phyloP scores from a whole-genome alignment of 345 rosid species.

The Gossypium bickii region DNA sequence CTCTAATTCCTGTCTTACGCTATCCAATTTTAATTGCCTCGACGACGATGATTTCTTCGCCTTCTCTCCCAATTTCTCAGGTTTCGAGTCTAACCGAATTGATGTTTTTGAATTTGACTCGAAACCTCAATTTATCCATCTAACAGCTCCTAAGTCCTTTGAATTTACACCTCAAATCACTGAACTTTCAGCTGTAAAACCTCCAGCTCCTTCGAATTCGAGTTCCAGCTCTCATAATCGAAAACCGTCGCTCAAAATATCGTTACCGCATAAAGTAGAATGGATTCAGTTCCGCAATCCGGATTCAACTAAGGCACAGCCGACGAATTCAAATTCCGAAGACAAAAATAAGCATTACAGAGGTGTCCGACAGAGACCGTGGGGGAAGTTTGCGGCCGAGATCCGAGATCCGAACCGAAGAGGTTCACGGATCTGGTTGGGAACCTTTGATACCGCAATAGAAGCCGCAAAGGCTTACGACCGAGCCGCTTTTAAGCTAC shows the following conservation, averaged over 20 bases:
- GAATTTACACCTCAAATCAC: slow-evolving; percentile 25
- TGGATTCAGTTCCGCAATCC: slow-evolving; percentile 44
- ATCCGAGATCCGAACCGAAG: slow-evolving; percentile 78
- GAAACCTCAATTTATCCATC: not conserved
- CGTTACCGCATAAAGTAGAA: slow-evolving; percentile 43
- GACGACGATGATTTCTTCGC: slow-evolving; percentile 19
- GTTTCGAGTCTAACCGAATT: not conserved
- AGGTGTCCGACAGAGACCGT: slow-evolving; percentile 84
- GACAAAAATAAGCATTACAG: slow-evolving; percentile 55
- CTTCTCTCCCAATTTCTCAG: slow-evolving; percentile 14
- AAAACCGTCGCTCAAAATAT: slow-evolving; percentile 48
- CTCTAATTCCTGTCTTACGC: slow-evolving; percentile 24
- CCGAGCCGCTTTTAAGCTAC: slow-evolving; percentile 67
- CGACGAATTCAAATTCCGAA: slow-evolving; percentile 9
- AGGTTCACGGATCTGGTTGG: slow-evolving; percentile 80
- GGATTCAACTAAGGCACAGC: slow-evolving; percentile 12
- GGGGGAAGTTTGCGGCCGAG: slow-evolving; percentile 98
- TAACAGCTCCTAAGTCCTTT: not conserved
- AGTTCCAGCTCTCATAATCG: slow-evolving; percentile 25
- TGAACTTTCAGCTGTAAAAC: not conserved
- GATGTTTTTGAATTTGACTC: not conserved
- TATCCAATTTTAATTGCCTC: slow-evolving; percentile 20
- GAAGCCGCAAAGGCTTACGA: slow-evolving; percentile 91
- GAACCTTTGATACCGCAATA: slow-evolving; percentile 66
- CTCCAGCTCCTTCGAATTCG: slow-evolving; percentile 11